Evolutionary conservation across 2,329 filamentous ascomycete genomes (phyloP), one percentile per base, ranked within the genome.

Genomic region (Colletotrichum sp.): DNA sequence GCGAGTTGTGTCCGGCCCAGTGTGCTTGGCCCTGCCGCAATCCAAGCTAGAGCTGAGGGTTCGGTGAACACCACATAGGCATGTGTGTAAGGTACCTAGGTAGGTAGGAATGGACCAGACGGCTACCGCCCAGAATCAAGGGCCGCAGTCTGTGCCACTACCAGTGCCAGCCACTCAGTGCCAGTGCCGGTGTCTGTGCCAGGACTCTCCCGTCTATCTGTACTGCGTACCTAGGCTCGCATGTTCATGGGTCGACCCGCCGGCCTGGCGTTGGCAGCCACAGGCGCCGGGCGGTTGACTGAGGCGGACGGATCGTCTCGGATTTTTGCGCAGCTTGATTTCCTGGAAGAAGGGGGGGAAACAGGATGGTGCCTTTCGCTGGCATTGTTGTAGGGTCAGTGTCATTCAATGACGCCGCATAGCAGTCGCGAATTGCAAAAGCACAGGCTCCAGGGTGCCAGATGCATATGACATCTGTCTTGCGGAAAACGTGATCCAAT

Each of bases 381-480:
- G n/a, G 52, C 66, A 69, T 61, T 52, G 26, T 70, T n/a, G 10
- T 62, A 26, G 60, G 52, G 36, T 56, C 28, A 62, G 48, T 61
- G 32, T 26, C 52, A 10, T 48, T 58, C 55, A 58, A 58, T 26
- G 61, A 64, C 26, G 43, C 21, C 36, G 38, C 34, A 48, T 21
- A 55, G 32, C 69, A 65, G 48, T 64, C 38, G 58, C 43, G 30
- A 48, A 12, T 48, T 21, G 43, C n/a, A 48, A 21, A 66, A 36
- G 61, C 26, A 74, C 60, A 66, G 67, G 48, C 68, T 66, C 18
- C 34, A 16, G 60, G 16, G 58, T 71, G 71, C 34, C 34, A 66
- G 61, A 71, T 66, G 68, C 72, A 52, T 75, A 32, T 61, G 38
- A 66, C 48, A 74, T 61, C 30, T 32, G 61, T n/a, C 12, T 36